A percentile compares a stretch with the other conserved stretches of the same genome.
Conservation (phyloP, 2,329 filamentous ascomycete genomes). For the Ceratocystis cacaofunesta region DNA sequence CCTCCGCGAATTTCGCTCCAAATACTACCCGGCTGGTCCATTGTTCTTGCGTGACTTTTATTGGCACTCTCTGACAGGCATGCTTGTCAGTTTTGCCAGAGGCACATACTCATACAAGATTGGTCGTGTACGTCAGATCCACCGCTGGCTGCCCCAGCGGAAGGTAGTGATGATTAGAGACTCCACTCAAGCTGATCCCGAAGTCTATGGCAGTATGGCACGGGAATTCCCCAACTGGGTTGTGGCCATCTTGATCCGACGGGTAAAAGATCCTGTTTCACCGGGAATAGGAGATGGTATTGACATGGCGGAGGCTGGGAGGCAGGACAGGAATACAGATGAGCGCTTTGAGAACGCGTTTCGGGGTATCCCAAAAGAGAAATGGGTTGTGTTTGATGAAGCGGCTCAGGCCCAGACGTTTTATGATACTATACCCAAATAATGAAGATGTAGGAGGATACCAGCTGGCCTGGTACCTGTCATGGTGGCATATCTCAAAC, state of each 20-base stretch:
- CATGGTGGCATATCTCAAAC: not conserved
- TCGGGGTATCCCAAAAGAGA: constrained; percentile 48
- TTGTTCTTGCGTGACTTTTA: constrained; percentile 72
- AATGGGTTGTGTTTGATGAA: constrained; percentile 74
- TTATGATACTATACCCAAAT: constrained; percentile 2
- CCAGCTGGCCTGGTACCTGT: not conserved
- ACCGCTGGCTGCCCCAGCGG: constrained; percentile 61
- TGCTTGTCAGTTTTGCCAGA: constrained; percentile 64
- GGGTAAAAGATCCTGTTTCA: constrained; percentile 44
- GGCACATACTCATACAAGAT: constrained; percentile 80
- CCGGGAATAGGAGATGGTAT: not conserved
- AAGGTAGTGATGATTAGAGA: constrained; percentile 79
- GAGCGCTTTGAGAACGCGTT: constrained; percentile 75
- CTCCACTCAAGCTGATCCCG: constrained; percentile 80
- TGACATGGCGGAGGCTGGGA: constrained; percentile 46
- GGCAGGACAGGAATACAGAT: constrained; percentile 58
- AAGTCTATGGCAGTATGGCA: constrained; percentile 70
- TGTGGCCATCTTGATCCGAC: constrained; percentile 69
- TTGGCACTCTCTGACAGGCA: constrained; percentile 69
- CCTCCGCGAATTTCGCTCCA: constrained; percentile 56
- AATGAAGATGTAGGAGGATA: not conserved
- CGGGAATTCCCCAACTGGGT: constrained; percentile 61
- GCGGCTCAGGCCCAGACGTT: constrained; percentile 30
- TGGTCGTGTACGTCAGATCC: constrained; percentile 61
- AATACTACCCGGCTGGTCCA: constrained; percentile 60